A percentile compares a stretch with the other conserved stretches of the same genome.
phyloP scores from a whole-genome alignment of 75 land plant genomes.

The Pinus taeda region DNA sequence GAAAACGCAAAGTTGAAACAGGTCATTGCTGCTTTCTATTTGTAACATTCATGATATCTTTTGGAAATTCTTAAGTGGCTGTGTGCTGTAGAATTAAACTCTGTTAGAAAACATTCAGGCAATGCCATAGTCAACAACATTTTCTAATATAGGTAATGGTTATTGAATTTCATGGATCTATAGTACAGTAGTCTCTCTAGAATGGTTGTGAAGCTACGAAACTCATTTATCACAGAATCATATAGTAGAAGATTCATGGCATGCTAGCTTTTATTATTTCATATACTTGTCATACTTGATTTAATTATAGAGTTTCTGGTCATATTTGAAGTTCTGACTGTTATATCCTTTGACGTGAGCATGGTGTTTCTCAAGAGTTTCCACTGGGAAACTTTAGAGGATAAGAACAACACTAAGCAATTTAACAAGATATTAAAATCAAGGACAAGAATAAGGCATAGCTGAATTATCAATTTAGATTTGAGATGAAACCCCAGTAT shows the following conservation, averaged over 20 bases:
- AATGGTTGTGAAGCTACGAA: neutral
- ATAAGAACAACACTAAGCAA: no score
- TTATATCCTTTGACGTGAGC: no score
- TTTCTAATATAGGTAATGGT: neutral
- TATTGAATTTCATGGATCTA: neutral
- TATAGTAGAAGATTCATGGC: neutral
- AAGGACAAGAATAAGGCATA: no score
- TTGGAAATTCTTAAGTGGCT: neutral
- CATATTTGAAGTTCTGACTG: neutral
- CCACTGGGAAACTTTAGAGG: no score
- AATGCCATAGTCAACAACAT: neutral
- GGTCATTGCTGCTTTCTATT: neutral
- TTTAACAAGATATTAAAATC: no score
- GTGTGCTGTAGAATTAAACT: neutral
- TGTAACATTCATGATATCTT: neutral
- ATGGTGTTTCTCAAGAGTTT: no score
- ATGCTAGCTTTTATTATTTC: neutral
- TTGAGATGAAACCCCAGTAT: no score
- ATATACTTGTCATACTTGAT: neutral
- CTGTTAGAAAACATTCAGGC: neutral
- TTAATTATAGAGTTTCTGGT: no score
- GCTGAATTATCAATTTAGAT: no score
- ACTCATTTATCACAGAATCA: neutral
- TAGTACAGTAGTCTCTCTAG: neutral
- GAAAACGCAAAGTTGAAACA: neutral